Percentiles rank a stretch among this genome's conserved stretches.
Evolutionary conservation across 2,329 filamentous ascomycete genomes (phyloP).

Genomic region (Sordariomycetes sp.): DNA sequence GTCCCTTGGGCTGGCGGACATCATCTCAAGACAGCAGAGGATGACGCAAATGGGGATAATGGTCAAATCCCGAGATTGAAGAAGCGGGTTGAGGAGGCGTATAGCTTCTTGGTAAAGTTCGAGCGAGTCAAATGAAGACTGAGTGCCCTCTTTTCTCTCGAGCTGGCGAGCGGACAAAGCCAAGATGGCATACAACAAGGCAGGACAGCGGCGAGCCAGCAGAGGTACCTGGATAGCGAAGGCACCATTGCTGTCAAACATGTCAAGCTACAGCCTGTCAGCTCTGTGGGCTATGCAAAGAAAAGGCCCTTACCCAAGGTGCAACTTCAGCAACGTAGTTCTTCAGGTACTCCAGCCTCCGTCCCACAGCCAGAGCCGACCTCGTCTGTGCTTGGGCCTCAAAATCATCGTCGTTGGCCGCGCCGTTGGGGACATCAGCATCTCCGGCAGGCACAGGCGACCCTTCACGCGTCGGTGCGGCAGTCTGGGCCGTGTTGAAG

Average conservation of each 20-base stretch:
- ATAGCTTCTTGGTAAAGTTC: conserved; percentile 48
- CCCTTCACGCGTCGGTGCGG: conserved; percentile 27
- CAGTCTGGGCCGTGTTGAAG: conserved; percentile 34
- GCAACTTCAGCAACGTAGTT: conserved; percentile 45
- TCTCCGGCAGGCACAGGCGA: conserved; percentile 19
- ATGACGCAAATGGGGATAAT: conserved; percentile 28
- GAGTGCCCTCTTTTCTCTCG: conserved; percentile 36
- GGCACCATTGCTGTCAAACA: conserved; percentile 43
- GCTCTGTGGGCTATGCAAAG: too few species aligned
- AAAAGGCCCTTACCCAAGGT: too few species aligned
- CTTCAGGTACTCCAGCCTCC: conserved; percentile 29
- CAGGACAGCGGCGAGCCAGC: conserved; percentile 34
- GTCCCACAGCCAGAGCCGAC: conserved; percentile 18
- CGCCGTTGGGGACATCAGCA: conserved; percentile 2
- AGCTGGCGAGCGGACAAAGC: conserved; percentile 45
- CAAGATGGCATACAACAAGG: conserved; percentile 40
- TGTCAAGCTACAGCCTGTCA: conserved; percentile 51
- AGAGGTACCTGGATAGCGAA: conserved; percentile 44
- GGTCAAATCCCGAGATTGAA: conserved; percentile 20
- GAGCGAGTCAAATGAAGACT: conserved; percentile 38
- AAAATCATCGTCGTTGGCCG: conserved; percentile 9
- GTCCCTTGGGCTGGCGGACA: conserved; percentile 30
- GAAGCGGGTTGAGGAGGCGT: conserved; percentile 24
- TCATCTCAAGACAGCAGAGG: conserved; percentile 32
- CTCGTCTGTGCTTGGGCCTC: conserved; percentile 13